These are phyloP conservation scores for Orbilia oligospora DNA, from an alignment of 2,329 filamentous ascomycete species.

Conservation along the genomic window DNA sequence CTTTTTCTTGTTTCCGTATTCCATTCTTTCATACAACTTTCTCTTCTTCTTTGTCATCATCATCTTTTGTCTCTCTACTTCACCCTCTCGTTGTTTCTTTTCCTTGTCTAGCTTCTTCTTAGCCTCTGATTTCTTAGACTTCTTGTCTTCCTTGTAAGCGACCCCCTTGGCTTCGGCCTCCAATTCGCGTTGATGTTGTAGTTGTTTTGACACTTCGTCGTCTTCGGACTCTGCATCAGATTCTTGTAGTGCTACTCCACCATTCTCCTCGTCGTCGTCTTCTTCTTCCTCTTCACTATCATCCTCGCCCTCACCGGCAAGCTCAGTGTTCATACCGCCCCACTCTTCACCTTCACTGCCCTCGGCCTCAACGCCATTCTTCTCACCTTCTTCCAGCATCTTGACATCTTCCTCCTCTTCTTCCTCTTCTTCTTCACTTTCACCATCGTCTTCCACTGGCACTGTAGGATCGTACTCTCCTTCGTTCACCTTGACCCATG, in stretches of 20 bases:
- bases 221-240: constrained; percentile 69
- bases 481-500: constrained; percentile 89
- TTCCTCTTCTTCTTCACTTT: constrained; percentile 78
- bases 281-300: constrained; percentile 69
- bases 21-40: constrained; percentile 97
- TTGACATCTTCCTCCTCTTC: constrained; percentile 69
- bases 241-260: constrained; percentile 66
- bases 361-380: constrained; percentile 66
- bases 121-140: constrained; percentile 74
- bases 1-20: constrained; percentile 92
- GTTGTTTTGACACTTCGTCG: constrained; percentile 70
- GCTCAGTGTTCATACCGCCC: constrained; percentile 67
- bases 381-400: constrained; percentile 64
- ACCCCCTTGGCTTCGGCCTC: constrained; percentile 90
- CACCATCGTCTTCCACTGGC: constrained; percentile 87
- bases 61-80: constrained; percentile 92
- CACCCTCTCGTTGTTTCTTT: constrained; percentile 78
- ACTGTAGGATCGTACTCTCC: constrained; percentile 93
- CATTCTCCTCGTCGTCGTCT: constrained; percentile 66
- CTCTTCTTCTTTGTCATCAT: constrained; percentile 99
- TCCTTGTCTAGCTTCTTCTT: constrained; percentile 77
- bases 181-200: constrained; percentile 87
- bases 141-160: constrained; percentile 70
- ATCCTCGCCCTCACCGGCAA: constrained; percentile 70
- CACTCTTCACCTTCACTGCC: constrained; percentile 66